Evolutionary conservation across 257 asterid genomes (phyloP), one percentile per base, ranked within the genome.

Genomic region (Plantago elongata): DNA sequence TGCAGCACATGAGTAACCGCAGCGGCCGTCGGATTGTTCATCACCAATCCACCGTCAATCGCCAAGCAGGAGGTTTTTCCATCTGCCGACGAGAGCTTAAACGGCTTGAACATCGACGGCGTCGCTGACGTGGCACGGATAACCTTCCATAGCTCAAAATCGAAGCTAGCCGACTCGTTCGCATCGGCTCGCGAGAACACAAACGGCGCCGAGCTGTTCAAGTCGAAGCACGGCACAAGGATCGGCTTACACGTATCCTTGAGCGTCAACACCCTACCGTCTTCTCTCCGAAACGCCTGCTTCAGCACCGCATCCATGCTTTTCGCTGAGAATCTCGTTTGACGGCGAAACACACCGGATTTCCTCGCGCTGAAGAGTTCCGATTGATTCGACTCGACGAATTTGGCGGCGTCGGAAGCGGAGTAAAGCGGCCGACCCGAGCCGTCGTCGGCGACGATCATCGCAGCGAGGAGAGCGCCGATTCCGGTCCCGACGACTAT

Each of bases 131-230:
- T 89, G 72, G 97, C 99, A 67, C 95, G 96, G 71, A 94, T 83
- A 62, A 92, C 99, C 60, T 81, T 82, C 94, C 95, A 77, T n/a
- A 92, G 79, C 81, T 83, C 91, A 86, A 89, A 92, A 64, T 93
- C 87, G 72, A 71, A 93, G 75, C 97, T 89, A 29, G 83, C 72
- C 1, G 97, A 84, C 79, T 83, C 94, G 9, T 83, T 45, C 16
- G 99, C 96, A 76, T 82, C 98, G 81, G 98, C 97, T 11, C 96
- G 82, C 3, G 98, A 92, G 88, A 92, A 92, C 6, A 92, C 95
- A 62, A 92, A 88, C 55, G 95, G 98, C 65, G 97, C 97, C 15
- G 90, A 75, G 66, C 88, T 88, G 59, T 78, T 77, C 48, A 86
- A 73, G 61, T 92, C 98, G 48, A 82, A 92, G 72, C 98, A 92